Percentiles rank a stretch among this genome's conserved stretches.
These are phyloP conservation scores for Ogataea haglerorum DNA, from an alignment of 805 yeast genomes.

Conservation along the genomic window DNA sequence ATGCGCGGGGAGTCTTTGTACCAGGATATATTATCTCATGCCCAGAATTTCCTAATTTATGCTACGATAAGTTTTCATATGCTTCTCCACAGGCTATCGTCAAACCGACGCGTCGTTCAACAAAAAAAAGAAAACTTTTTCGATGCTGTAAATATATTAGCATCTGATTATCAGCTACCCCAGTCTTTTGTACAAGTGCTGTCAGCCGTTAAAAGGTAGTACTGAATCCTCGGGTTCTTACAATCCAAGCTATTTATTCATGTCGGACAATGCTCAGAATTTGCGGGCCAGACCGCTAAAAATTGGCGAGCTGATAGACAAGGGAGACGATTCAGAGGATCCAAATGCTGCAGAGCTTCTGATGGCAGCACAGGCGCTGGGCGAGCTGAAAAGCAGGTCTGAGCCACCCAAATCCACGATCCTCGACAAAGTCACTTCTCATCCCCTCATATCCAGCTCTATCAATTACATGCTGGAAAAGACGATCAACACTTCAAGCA, in stretches of 20 bases:
- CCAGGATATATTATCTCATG: not conserved
- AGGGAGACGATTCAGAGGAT: constrained; percentile 2
- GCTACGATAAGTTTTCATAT: constrained; percentile 1
- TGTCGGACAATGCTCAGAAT: constrained; percentile 5
- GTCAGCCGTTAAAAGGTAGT: not conserved
- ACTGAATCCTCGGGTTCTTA: not conserved
- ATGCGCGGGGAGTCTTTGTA: not conserved
- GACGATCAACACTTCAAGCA: constrained; percentile 30
- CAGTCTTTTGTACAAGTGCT: constrained; percentile 2
- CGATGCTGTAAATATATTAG: constrained; percentile 3
- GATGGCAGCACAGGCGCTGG: constrained; percentile 33
- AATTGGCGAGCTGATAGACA: constrained; percentile 16
- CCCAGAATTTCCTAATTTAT: not conserved
- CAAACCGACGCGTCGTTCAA: constrained; percentile 11
- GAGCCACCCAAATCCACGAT: constrained; percentile 18
- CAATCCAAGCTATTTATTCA: not conserved
- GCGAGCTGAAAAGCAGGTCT: constrained; percentile 22
- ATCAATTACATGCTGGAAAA: constrained; percentile 36
- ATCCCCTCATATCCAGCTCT: constrained; percentile 36
- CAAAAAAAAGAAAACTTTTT: constrained; percentile 13
- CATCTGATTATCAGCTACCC: constrained; percentile 5
- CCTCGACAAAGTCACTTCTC: constrained; percentile 35
- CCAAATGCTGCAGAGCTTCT: constrained; percentile 10
- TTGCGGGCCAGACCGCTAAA: constrained; percentile 12
- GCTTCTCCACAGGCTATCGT: constrained; percentile 8